Evolutionary conservation across 2,329 filamentous ascomycete species (phyloP).

Genomic region (Ophiostoma sp.): DNA sequence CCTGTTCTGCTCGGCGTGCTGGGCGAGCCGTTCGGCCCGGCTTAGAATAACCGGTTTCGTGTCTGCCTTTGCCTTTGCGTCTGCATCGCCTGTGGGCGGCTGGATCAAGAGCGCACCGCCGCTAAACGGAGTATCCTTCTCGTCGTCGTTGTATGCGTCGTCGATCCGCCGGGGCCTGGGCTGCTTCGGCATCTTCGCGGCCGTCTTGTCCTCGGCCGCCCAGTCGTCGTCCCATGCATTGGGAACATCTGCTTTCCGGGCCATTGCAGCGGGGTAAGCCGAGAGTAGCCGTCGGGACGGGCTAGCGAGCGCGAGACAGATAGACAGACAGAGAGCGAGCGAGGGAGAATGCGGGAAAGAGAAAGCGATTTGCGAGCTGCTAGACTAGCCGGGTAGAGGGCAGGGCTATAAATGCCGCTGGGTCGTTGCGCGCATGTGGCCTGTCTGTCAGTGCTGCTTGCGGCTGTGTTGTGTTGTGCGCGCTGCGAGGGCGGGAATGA

Average conservation of each 20-base stretch:
- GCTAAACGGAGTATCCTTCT: conserved; percentile 13
- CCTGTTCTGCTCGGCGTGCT: conserved; percentile 77
- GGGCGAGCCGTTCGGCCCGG: conserved; percentile 70
- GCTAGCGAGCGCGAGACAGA: not conserved
- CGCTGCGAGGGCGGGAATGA: not conserved
- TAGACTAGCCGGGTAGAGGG: not conserved
- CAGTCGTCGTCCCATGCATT: conserved; percentile 92
- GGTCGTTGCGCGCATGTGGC: conserved; percentile 1
- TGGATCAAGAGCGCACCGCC: conserved; percentile 6
- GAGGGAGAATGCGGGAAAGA: not conserved
- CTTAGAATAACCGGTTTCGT: conserved; percentile 43
- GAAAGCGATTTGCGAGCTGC: not conserved
- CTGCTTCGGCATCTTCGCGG: conserved; percentile 33
- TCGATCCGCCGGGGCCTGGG: not conserved
- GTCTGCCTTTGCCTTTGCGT: not conserved
- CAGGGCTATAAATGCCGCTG: conserved; percentile 10
- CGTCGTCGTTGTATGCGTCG: conserved; percentile 7
- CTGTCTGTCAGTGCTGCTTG: not conserved
- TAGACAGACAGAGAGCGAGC: not conserved
- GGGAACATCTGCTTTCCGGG: conserved; percentile 47
- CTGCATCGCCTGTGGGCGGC: conserved; percentile 23
- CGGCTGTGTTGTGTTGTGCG: not conserved
- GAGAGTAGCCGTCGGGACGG: not conserved
- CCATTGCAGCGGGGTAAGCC: conserved; percentile 34
- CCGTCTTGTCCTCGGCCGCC: conserved; percentile 62